Evolutionary conservation across 495 filamentous ascomycete genomes (phyloP), one percentile per base, ranked within the genome.

Genomic region (Hyphodiscus hymeniophilus): DNA sequence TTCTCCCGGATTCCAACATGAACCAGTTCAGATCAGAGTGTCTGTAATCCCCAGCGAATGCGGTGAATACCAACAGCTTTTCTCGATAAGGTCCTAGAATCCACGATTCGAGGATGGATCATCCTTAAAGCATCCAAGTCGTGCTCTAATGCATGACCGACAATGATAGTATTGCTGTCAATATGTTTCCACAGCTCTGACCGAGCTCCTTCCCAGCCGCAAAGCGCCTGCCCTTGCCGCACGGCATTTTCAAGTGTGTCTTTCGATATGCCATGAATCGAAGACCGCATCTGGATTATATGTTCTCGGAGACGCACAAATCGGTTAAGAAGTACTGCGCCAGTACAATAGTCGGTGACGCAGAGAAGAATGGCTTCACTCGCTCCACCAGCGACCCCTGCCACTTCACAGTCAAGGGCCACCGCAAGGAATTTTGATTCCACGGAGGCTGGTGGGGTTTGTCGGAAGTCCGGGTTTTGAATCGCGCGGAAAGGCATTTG

Each of bases 371-470:
- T 50, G 16, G 35, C 50, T 28, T 57, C 55, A 42, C 50, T 47
- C 12, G 7, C 41, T 34, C 41, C 45, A 38, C 51, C 42, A 32
- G 31, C 44, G 21, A 57, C 28, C 11, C 50, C 46, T 8, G 32
- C 51, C 55, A 57, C 54, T 33, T 57, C 55, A 31, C 55, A 57
- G 38, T 54, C 50, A 24, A 54, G 45, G 7, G 51, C 31, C 40
- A 54, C 39, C 7, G 54, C 50, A 18, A 21, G 50, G 31, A 50
- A 46, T 39, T 54, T 57, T 18, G 49, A 46, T 23, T 42, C 38
- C 45, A 24, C 35, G 12, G 33, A 26, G 28, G 50, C 44, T 30
- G 7, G 35, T 43, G 51, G 51, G 16, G 51, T 50, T 2, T 44
- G 38, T 33, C 17, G 17, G 34, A 36, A 54, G 12, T 50, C 43